Percentiles rank a stretch among this genome's conserved stretches.
phyloP scores from a whole-genome alignment of 148 eudicot species.

The Polygonum aviculare region DNA sequence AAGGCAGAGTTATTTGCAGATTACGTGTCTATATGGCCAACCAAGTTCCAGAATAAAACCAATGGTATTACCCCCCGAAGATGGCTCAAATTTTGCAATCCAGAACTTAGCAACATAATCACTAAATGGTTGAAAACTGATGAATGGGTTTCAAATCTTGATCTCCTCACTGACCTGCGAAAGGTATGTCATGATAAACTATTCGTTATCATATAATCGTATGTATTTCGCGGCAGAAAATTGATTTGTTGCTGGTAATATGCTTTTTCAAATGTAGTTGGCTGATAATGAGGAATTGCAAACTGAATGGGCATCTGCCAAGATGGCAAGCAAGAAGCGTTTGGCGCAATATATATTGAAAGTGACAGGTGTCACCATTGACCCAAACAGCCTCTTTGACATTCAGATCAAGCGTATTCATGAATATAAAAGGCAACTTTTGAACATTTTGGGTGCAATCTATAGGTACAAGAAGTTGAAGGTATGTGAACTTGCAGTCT shows the following conservation, averaged over 20 bases:
- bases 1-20: slow-evolving; percentile 84
- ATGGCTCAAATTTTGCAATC: slow-evolving; percentile 92
- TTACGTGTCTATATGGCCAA: slow-evolving; percentile 94
- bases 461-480: slow-evolving; percentile 91
- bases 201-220: neutral
- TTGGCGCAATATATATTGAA: slow-evolving; percentile 66
- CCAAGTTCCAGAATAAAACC: slow-evolving; percentile 93
- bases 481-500: slow-evolving; percentile 34
- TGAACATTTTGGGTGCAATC: slow-evolving; percentile 80
- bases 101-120: slow-evolving; percentile 82
- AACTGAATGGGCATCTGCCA: slow-evolving; percentile 90
- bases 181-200: slow-evolving; percentile 38
- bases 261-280: slow-evolving; percentile 23
- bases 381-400: slow-evolving; percentile 88
- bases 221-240: neutral
- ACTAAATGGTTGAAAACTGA: slow-evolving; percentile 94
- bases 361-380: slow-evolving; percentile 80
- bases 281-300: slow-evolving; percentile 80
- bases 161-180: slow-evolving; percentile 67
- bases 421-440: slow-evolving; percentile 93
- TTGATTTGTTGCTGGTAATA: neutral
- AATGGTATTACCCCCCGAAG: slow-evolving; percentile 98
- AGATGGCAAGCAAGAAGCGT: slow-evolving; percentile 89
- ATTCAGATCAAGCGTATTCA: slow-evolving; percentile 98
- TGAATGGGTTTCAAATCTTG: slow-evolving; percentile 91